Base-by-base conservation (phyloP, 768 basidiomycete genomes). In the Hemileccinum impolitum region DNA sequence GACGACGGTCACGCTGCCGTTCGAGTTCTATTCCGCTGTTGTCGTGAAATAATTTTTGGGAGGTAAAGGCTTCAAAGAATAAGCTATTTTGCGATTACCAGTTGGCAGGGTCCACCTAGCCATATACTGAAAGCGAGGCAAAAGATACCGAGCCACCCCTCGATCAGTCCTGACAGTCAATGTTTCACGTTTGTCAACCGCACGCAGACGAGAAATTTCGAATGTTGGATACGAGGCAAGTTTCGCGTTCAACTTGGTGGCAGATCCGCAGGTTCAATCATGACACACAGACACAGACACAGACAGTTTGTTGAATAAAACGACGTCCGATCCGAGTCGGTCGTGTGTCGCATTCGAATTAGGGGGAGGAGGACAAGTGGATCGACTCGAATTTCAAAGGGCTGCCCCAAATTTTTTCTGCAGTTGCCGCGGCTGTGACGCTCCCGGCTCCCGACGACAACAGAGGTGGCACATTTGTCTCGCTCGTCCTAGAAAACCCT, bases 101-200 rank as follows among this genome's bases (percentile, higher is more conserved):
- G 32, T 58, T 13, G 2, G 21, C 52, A 54, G 78, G 78, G 53
- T 58, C 72, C 43, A 32, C 55, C 44, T 71, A 30, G 48, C 70
- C 72, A 70, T 65, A 72, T 72, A 23, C 35, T 68, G 72, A 57
- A 63, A 36, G 39, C 41, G 43, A 15, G 25, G 39, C 48, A 56
- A 59, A 59, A 63, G 62, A 50, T 40, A 51, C 56, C 56, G 55
- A 57, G 49, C 55, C 53, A 55, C 55, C 66, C 57, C 62, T 68
- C 73, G 76, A 77, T 77, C 75, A 73, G 45, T 57, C 39, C 57
- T 61, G 61, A n/a, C n/a, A n/a, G n/a, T 52, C 55, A 45, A 50
- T 74, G 75, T 77, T 74, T 78, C 75, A 75, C 53, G 59, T 62
- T 60, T 66, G 55, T 66, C 66, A 66, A 45, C 47, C 43, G 21